Evolutionary conservation across 768 basidiomycete genomes (phyloP), one percentile per base, ranked within the genome.

Genomic region (Lentinus tigrinus): DNA sequence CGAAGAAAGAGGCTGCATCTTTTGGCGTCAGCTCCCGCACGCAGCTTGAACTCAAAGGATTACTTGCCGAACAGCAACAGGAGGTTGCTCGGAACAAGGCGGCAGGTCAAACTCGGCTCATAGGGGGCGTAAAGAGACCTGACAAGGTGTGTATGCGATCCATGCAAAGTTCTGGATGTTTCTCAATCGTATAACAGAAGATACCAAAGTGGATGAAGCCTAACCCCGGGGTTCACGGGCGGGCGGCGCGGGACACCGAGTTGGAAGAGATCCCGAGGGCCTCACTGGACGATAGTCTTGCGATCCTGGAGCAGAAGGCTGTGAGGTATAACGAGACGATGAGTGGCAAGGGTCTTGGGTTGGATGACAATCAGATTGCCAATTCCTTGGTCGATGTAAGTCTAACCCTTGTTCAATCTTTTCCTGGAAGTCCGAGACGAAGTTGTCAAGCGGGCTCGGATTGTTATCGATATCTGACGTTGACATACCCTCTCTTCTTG

Each of bases 1-100:
- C 84, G 36, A 72, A 76, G 14, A 31, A 17, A 4, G 79, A 76
- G n/a, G n/a, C n/a, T 69, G 89, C 87, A 69, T 78, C 84, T 16
- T 82, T 85, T 37, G 88, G 88, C 8, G 79, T 91, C 66, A 89
- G 84, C 59, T 79, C 87, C 4, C 81, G 79, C 57, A 91, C 92
- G 0, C 90, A 93, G 70, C 82, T 92, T n/a, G 89, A 93, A 66
- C 83, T 95, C 42, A 90, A 88, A 60, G 86, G 80, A 8, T 76
- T 82, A 53, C 69, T 84, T 1, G 74, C 74, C 1, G 78, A 76
- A 59, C 70, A 76, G 53, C 83, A 87, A 65, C 78, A 88, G 17
- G 85, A 88, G 60, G 78, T 91, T 31, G 71, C 83, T 17, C 88
- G 84, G 67, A 79, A 80, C 52, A 91, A 88, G 65, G 83, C 81